Evolutionary conservation across 345 rosid species (phyloP), one percentile per base, ranked within the genome.

Genomic region (Gossypioides kirkii): DNA sequence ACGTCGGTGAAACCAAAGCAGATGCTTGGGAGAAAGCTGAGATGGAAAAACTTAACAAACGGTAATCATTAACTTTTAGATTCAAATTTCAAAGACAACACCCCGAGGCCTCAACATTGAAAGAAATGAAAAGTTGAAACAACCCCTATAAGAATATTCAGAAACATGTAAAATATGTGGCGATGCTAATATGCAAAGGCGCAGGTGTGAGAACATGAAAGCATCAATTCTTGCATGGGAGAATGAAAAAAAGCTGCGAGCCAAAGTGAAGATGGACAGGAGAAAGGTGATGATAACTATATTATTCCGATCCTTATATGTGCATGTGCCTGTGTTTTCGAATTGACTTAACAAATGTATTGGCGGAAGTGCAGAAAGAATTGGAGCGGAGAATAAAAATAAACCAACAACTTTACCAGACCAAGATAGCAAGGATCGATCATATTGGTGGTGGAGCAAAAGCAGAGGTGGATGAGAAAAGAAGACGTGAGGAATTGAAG

Each of bases 1-100:
- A 70, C 50, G 76, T 73, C 50, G 71, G 3, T 12, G 80, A 77
- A 76, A 73, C 78, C 23, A 83, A 81, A 82, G 82, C 78, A 61
- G 89, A 87, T 75, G 76, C 96, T 26, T 88, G 98, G 97, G 91
- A 94, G 84, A 84, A 58, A 72, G 73, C 82, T 70, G 84, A 82
- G 59, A 78, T 86, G 28, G 75, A 83, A 59, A 87, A 81, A 84
- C 84, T 84, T 9, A 82, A 76, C 74, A 75, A 77, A 81, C 61
- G 90, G 98, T 87, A 32, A 50, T 2, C 36, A 41, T 76, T 72
- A 63, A 18, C 1, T 26, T 49, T 9, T 22, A 28, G 1, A 3
- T 11, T 16, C 22, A 3, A 28, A 32, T 46, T 22, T 68, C 32
- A 18, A 10, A 46, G 45, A 59, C 8, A 45, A 72, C 42, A n/a